These are phyloP conservation scores for Hortiboletus campestris DNA, from an alignment of 768 basidiomycete species.

Conservation along the genomic window DNA sequence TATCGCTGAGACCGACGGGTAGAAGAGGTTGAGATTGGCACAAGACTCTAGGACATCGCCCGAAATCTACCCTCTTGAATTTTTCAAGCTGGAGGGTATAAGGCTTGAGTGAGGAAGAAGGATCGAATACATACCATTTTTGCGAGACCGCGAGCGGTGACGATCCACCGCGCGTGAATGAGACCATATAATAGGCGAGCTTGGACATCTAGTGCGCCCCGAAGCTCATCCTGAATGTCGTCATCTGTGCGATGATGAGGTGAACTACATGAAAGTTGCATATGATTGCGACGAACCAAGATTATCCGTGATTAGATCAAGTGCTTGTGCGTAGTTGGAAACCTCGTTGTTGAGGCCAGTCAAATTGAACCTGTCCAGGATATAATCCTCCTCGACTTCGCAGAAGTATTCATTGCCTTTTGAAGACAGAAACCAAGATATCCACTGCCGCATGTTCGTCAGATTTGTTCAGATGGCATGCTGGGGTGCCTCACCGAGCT, in stretches of 20 bases:
- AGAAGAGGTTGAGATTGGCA: conserved; percentile 94
- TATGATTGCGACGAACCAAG: conserved; percentile 60
- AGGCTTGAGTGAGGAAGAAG: background rate
- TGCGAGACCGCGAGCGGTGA: conserved; percentile 86
- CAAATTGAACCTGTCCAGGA: conserved; percentile 96
- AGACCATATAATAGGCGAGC: conserved; percentile 93
- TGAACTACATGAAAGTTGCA: background rate
- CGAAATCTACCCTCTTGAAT: conserved; percentile 97
- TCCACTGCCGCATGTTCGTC: conserved; percentile 63
- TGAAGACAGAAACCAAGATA: conserved; percentile 94
- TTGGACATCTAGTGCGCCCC: conserved; percentile 89
- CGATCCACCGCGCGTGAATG: conserved; percentile 96
- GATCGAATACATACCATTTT: conserved; percentile 75
- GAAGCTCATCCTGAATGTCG: conserved; percentile 89
- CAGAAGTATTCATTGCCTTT: conserved; percentile 99
- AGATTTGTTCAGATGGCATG: conserved; percentile 15
- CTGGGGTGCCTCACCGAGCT: conserved; percentile 29
- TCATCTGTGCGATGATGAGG: conserved; percentile 57
- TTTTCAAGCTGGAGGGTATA: conserved; percentile 73
- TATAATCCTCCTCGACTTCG: conserved; percentile 99
- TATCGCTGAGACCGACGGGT: conserved; percentile 93
- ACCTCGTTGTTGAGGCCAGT: conserved; percentile 97
- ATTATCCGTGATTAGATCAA: conserved; percentile 95
- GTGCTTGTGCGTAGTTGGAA: conserved; percentile 87
- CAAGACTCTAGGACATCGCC: conserved; percentile 95